Evolutionary conservation across 768 basidiomycete genomes (phyloP).

Genomic region (Phaeolepiota aurea): DNA sequence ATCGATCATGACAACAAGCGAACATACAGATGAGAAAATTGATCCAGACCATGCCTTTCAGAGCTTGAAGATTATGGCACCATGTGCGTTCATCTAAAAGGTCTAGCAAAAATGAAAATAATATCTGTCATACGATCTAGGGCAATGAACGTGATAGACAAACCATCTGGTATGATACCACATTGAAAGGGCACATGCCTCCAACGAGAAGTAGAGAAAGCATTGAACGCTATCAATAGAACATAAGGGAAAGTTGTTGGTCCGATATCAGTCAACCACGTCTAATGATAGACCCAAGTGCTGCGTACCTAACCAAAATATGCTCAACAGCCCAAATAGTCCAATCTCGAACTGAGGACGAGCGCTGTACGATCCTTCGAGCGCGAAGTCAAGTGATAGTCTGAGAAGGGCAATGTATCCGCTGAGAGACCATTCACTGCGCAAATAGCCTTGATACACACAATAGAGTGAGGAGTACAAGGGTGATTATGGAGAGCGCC

Average conservation of each 20-base stretch:
- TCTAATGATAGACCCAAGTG: no score
- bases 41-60: constrained; percentile 53
- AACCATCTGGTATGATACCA: constrained; percentile 37
- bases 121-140: not conserved
- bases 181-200: constrained; percentile 37
- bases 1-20: not conserved
- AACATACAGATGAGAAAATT: constrained; percentile 44
- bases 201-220: constrained; percentile 57
- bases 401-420: no score
- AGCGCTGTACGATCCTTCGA: constrained; percentile 32
- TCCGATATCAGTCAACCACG: no score
- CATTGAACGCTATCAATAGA: constrained; percentile 39
- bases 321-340: constrained; percentile 31
- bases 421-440: no score
- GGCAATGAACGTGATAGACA: constrained; percentile 6
- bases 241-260: no score
- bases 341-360: constrained; percentile 41
- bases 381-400: constrained; percentile 30
- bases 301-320: constrained; percentile 47
- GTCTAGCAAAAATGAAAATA: constrained; percentile 14
- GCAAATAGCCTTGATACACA: constrained; percentile 23
- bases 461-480: constrained; percentile 34
- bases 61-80: constrained; percentile 47
- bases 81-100: constrained; percentile 36
- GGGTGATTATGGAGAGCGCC: constrained; percentile 44